Base-by-base conservation (phyloP, 352 stramenopile species). In the Phytophthora cactorum region DNA sequence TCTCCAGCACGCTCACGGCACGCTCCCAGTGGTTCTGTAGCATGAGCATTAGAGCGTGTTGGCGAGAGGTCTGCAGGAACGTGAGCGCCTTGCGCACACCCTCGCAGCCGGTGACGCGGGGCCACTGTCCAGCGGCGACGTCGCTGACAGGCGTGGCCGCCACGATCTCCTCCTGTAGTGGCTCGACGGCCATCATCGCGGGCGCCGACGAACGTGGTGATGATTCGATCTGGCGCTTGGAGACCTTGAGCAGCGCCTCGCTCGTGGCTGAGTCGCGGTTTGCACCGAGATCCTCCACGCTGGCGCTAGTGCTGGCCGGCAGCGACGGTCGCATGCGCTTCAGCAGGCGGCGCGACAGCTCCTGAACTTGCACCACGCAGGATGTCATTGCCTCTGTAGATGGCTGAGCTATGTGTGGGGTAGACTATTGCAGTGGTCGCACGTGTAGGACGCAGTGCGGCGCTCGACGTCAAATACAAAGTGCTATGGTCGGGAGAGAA, bases 11-110 rank as follows among this genome's bases (percentile, higher is more conserved):
- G n/a, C 47, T 70, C 47, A 92, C 81, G 10, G 84, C 84, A 52
- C 82, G 84, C 36, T 89, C 78, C 84, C 84, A 92, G 57, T 92
- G 84, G 72, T 92, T 92, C 70, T 91, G 80, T 44, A 90, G 67
- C 77, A 91, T 86, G 22, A 92, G 72, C 67, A 88, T 68, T 51
- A 89, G 81, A n/a, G 84, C 84, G 70, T 92, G 84, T 59, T 91
- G 80, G 3, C 80, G 70, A 22, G 84, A 92, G 9, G 78, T 89
- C 60, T 88, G 76, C 38, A 92, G 67, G 59, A 92, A 89, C 46
- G 68, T 75, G 14, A 90, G 63, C 17, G 84, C 82, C 36, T 89
- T 89, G 66, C 84, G 82, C 50, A 92, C 77, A 10, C 74, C 74
- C 53, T 88, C 81, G 63, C 82, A 89, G 50, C 79, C 77, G 5